These are phyloP conservation scores for Nigrospora sphaerica DNA, from an alignment of 2,329 filamentous ascomycete genomes.

Conservation along the genomic window DNA sequence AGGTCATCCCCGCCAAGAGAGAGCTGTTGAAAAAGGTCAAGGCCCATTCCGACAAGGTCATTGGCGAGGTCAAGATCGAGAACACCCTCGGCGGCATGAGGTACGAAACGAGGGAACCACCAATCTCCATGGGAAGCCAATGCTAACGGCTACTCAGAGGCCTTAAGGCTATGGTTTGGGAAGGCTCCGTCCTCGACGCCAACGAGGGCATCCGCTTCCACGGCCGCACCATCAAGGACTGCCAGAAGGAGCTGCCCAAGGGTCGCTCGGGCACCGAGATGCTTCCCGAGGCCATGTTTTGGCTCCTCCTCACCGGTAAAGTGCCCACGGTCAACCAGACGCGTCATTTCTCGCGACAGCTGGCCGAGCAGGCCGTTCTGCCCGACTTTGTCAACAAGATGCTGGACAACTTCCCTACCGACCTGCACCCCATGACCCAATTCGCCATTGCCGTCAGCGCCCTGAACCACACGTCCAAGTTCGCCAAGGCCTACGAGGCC, in stretches of 20 bases:
- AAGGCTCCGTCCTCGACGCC: constrained; percentile 92
- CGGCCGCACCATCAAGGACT: constrained; percentile 96
- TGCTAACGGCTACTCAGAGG: constrained; percentile 40
- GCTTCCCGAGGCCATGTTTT: constrained; percentile 99
- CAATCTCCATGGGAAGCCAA: constrained; percentile 8
- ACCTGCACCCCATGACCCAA: constrained; percentile 97
- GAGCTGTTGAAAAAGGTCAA: constrained; percentile 94
- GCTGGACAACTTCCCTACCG: constrained; percentile 81
- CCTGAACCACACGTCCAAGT: constrained; percentile 90
- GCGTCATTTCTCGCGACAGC: constrained; percentile 72
- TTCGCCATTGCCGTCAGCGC: constrained; percentile 92
- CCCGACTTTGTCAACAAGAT: constrained; percentile 80
- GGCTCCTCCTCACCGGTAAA: constrained; percentile 89
- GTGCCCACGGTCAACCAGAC: constrained; percentile 80
- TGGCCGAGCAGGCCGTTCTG: constrained; percentile 79
- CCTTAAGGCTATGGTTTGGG: constrained; percentile 97
- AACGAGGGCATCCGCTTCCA: constrained; percentile 98
- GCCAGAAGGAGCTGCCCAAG: constrained; percentile 88
- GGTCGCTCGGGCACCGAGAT: constrained; percentile 89
- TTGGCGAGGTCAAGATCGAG: constrained; percentile 90
- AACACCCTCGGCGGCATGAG: constrained; percentile 96
- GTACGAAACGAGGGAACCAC: constrained; percentile 7
- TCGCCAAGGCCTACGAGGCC: constrained; percentile 86
- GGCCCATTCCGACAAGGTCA: constrained; percentile 69
- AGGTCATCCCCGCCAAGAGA: constrained; percentile 83